A percentile compares a stretch with the other conserved stretches of the same genome.
Evolutionary conservation across 805 yeast genomes (phyloP).

Genomic region (Metschnikowia dekortorum): DNA sequence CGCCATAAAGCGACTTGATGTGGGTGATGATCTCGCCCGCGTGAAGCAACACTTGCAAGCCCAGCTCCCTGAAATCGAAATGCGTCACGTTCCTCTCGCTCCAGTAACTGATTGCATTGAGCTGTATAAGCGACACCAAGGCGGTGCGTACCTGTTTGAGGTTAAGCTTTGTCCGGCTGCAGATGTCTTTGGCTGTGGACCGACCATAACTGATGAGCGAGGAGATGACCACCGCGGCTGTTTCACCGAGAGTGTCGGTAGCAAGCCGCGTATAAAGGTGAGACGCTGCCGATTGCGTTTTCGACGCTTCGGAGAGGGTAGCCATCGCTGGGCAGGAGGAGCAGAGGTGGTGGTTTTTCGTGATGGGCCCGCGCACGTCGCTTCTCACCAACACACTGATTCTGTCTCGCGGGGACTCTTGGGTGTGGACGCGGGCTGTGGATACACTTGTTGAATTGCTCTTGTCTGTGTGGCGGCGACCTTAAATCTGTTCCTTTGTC

Average conservation of each 20-base stretch:
- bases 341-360: constrained; percentile 2
- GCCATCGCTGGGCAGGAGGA: constrained; percentile 3
- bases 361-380: constrained; percentile 6
- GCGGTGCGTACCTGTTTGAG: constrained; percentile 53
- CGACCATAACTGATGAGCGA: constrained; percentile 66
- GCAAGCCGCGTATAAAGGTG: constrained; percentile 52
- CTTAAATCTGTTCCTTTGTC: too few species aligned
- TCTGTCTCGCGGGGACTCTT: neutral
- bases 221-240: constrained; percentile 61
- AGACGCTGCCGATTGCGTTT: constrained; percentile 60
- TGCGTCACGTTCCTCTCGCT: constrained; percentile 38
- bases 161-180: constrained; percentile 44
- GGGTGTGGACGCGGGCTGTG: too few species aligned
- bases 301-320: constrained; percentile 12
- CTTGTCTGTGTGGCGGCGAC: too few species aligned
- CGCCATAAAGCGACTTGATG: constrained; percentile 44
- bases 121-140: constrained; percentile 72
- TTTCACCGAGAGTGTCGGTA: constrained; percentile 61
- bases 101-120: constrained; percentile 71
- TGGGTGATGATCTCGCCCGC: constrained; percentile 68
- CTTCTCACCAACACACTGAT: neutral
- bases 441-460: too few species aligned
- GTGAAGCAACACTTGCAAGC: constrained; percentile 60
- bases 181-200: constrained; percentile 51
- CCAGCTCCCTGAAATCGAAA: constrained; percentile 62